A percentile compares a stretch with the other conserved stretches of the same genome.
Evolutionary conservation across 2,329 filamentous ascomycete genomes (phyloP).

Genomic region (Tolypocladium tundrense): DNA sequence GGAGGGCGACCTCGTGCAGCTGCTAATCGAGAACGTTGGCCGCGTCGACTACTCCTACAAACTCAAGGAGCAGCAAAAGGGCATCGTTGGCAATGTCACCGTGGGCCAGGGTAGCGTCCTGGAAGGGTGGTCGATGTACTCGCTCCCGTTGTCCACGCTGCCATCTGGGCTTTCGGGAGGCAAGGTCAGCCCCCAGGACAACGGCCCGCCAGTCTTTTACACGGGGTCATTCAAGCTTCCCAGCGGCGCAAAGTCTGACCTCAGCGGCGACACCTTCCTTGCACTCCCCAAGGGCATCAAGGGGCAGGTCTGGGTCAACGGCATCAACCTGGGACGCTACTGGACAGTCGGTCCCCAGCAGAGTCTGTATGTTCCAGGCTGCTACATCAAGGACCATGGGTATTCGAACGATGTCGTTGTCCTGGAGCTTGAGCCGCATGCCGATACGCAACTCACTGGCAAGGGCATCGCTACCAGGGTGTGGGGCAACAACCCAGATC

Average conservation of each 20-base stretch:
- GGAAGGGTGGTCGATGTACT: conserved; percentile 27
- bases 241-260: conserved; percentile 4
- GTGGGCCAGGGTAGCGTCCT: conserved; percentile 20
- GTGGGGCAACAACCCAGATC: conserved; percentile 5
- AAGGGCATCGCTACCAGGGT: conserved; percentile 4
- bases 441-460: background rate
- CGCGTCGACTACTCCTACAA: conserved; percentile 33
- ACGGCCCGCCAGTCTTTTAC: conserved; percentile 6
- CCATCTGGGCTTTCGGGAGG: background rate
- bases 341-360: conserved; percentile 38
- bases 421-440: conserved; percentile 30
- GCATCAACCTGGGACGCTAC: conserved; percentile 32
- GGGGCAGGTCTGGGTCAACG: conserved; percentile 36
- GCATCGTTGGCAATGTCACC: conserved; percentile 31
- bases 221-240: conserved; percentile 16
- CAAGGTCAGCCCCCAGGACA: background rate
- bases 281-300: conserved; percentile 29
- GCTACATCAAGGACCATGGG: conserved; percentile 17
- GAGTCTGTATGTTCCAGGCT: conserved; percentile 33
- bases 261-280: conserved; percentile 25
- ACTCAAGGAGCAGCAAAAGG: conserved; percentile 34
- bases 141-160: conserved; percentile 12
- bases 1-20: conserved; percentile 27
- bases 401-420: conserved; percentile 28
- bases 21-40: conserved; percentile 41